Evolutionary conservation across 306 rosid species (phyloP).

Genomic region (Pyrus pyrifolia): DNA sequence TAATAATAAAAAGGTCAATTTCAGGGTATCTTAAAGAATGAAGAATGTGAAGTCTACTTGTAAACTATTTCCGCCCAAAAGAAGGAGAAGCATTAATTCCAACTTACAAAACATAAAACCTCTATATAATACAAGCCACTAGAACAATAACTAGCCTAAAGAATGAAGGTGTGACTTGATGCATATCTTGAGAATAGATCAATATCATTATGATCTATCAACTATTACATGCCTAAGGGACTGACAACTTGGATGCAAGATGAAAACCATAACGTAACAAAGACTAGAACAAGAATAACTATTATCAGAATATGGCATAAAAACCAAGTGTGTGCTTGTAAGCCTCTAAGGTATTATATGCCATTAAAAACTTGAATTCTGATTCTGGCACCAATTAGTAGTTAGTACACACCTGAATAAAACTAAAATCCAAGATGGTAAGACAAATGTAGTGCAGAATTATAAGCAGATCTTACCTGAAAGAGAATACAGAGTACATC

Average conservation of each 20-base stretch:
- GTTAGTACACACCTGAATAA: not conserved
- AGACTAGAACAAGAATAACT: not conserved
- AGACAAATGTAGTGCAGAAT: constrained; percentile 1
- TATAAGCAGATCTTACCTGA: constrained; percentile 1
- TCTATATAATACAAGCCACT: not conserved
- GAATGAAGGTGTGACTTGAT: not conserved
- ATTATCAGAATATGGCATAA: not conserved
- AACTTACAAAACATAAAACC: not conserved
- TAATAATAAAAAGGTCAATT: not conserved
- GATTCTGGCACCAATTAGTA: not conserved
- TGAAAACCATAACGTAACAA: not conserved
- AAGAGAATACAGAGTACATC: not conserved
- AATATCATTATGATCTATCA: not conserved
- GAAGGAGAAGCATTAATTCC: not conserved
- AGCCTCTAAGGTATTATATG: not conserved
- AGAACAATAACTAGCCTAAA: not conserved
- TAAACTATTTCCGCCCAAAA: not conserved
- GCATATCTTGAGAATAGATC: not conserved
- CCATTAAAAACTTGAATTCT: not conserved
- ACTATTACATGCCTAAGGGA: not conserved
- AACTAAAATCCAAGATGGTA: constrained; percentile 3
- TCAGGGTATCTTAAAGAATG: too few species aligned
- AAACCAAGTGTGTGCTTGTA: not conserved
- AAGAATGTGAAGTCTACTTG: not conserved
- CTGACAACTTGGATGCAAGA: not conserved